Percentiles rank a stretch among this genome's conserved stretches.
phyloP scores from a whole-genome alignment of 2,329 filamentous ascomycete genomes.

The Aspergillus fumigatus region DNA sequence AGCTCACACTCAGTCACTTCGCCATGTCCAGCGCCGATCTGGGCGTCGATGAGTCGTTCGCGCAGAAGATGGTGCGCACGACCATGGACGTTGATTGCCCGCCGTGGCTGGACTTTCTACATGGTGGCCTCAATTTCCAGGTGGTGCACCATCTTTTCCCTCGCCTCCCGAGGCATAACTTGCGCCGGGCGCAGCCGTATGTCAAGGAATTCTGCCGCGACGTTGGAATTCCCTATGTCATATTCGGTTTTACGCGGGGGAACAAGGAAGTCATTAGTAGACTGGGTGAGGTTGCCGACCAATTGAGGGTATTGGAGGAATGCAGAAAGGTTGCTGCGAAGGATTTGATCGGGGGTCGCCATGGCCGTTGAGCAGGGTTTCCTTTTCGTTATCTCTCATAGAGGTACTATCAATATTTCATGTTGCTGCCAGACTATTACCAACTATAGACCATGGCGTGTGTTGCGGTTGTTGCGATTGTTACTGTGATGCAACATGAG shows the following conservation, averaged over 20 bases:
- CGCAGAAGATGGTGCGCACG: constrained; percentile 84
- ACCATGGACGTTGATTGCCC: constrained; percentile 93
- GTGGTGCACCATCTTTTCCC: constrained; percentile 84
- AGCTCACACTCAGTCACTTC: constrained; percentile 92
- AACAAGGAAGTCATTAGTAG: constrained; percentile 75
- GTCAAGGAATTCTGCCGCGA: constrained; percentile 79
- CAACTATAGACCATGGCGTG: too few species aligned
- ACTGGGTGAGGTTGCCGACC: constrained; percentile 72
- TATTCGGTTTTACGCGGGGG: constrained; percentile 81
- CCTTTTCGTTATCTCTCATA: too few species aligned
- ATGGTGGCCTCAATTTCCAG: constrained; percentile 85
- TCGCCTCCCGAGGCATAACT: constrained; percentile 77
- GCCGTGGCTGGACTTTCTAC: constrained; percentile 81
- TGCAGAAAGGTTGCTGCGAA: constrained; percentile 52
- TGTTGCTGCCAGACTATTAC: too few species aligned
- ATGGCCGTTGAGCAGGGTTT: not conserved
- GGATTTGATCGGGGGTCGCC: not conserved
- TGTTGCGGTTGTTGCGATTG: too few species aligned
- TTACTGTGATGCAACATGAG: too few species aligned
- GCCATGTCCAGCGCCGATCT: constrained; percentile 89
- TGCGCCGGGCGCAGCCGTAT: constrained; percentile 67
- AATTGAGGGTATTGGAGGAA: constrained; percentile 71
- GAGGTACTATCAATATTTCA: too few species aligned
- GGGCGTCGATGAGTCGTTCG: constrained; percentile 78
- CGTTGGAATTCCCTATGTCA: constrained; percentile 75